phyloP scores from a whole-genome alignment of 2,329 filamentous ascomycete genomes.

The Decorospora gaudefroyi region DNA sequence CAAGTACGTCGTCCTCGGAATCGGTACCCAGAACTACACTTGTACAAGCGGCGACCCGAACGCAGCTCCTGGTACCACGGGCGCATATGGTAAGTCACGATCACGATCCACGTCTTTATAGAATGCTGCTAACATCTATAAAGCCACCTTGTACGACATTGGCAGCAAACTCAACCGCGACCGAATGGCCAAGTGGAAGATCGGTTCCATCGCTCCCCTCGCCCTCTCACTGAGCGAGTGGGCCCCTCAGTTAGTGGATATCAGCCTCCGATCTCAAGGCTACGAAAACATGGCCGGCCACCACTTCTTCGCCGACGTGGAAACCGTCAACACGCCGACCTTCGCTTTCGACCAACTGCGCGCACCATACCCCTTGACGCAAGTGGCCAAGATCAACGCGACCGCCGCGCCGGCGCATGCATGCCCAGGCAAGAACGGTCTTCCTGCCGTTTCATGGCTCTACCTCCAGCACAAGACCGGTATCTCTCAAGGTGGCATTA shows the following conservation, averaged over 20 bases:
- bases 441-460: conserved; percentile 53
- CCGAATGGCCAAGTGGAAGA: conserved; percentile 39
- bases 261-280: conserved; percentile 36
- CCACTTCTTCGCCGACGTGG: conserved; percentile 64
- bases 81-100: conserved; percentile 37
- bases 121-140: conserved; percentile 14
- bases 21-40: conserved; percentile 60
- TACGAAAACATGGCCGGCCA: conserved; percentile 58
- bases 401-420: conserved; percentile 58
- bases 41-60: conserved; percentile 42
- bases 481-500: conserved; percentile 47
- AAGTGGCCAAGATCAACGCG: conserved; percentile 54
- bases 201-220: conserved; percentile 39
- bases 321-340: conserved; percentile 54
- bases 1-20: conserved; percentile 54
- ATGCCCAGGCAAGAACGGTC: conserved; percentile 47
- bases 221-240: conserved; percentile 36
- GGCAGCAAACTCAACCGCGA: conserved; percentile 40
- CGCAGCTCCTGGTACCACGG: conserved; percentile 38
- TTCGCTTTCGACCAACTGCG: conserved; percentile 59
- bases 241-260: conserved; percentile 26
- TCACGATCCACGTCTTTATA: background rate
- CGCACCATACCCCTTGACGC: conserved; percentile 50
- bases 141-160: conserved; percentile 46
- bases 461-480: conserved; percentile 50